These are phyloP conservation scores for Rostrohypoxylon terebratum DNA, from an alignment of 495 filamentous ascomycete species.

Conservation along the genomic window DNA sequence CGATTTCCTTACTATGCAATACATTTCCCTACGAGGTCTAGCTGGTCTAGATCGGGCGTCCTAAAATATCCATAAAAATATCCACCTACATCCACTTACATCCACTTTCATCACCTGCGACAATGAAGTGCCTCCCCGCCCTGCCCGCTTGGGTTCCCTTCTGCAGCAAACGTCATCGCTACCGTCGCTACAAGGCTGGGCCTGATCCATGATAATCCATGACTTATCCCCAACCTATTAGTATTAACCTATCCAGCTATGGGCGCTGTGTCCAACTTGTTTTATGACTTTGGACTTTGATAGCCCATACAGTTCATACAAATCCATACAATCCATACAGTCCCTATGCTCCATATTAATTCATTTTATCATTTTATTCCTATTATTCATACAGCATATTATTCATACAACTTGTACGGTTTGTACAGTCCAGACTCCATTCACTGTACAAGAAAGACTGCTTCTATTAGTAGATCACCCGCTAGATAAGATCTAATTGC, in stretches of 20 bases:
- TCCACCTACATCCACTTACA: neutral
- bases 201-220: conserved; percentile 3
- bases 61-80: conserved; percentile 13
- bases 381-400: too few relatives aligned
- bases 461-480: neutral
- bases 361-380: too few relatives aligned
- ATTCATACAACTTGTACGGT: too few relatives aligned
- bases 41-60: neutral
- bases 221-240: conserved; percentile 19
- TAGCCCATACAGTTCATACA: neutral
- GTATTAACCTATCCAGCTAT: conserved; percentile 18
- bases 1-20: neutral
- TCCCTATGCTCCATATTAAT: neutral
- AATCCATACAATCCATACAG: neutral
- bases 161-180: conserved; percentile 47
- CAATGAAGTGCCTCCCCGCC: conserved; percentile 35
- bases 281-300: neutral
- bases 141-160: conserved; percentile 19
- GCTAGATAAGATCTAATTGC: neutral
- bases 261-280: neutral
- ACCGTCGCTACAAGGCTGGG: conserved; percentile 39
- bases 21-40: conserved; percentile 39
- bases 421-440: neutral
- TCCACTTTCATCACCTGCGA: conserved; percentile 39
- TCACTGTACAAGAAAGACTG: too few relatives aligned